Base-by-base conservation (phyloP, 2,329 filamentous ascomycete genomes). In the Parastagonospora nodorum region DNA sequence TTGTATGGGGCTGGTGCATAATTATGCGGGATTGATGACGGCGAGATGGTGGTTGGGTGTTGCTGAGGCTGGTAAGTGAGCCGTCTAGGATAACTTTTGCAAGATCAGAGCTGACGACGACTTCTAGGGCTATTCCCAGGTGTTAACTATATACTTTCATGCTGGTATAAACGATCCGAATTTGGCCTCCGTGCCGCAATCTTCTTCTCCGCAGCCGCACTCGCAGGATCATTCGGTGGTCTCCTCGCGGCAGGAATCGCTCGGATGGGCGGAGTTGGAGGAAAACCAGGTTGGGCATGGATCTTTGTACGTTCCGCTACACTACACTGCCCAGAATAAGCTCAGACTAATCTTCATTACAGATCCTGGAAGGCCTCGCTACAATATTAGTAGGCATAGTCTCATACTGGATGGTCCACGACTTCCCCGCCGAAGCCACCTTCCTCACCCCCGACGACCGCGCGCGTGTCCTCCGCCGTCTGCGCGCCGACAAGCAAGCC, bases 191-290 rank as follows among this genome's bases (percentile, higher is more conserved):
- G 90, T 31, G 85, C 88, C 54, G 88, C 90, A 11, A 84, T 92
- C 49, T 93, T 94, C 78, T 95, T 94, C 77, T 91, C 88, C 0
- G 88, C 89, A 0, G 90, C 90, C 0, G 89, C 90, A 0, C 75
- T 94, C 0, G 87, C 89, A 0, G 90, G 90, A 1, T 91, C 87
- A 0, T 91, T 92, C 56, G 88, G 88, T 64, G 88, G 88, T 3
- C 80, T 91, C 1, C 79, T 91, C 2, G 88, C 88, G 0, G 87
- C 87, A 2, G 88, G 82, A 1, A 91, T 91, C 56, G 81, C 83
- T 32, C 80, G 85, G 42, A 89, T 91, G 85, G 77, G 86, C 53
- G 87, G 87, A 1, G 74, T 87, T 8, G 82, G 80, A 2, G 72
- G 71, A 7, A 73, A 73, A 40, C 68, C 66, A n/a, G 73, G 73